phyloP scores from a whole-genome alignment of 2,329 filamentous ascomycete genomes.

The Paraphoma sp. region DNA sequence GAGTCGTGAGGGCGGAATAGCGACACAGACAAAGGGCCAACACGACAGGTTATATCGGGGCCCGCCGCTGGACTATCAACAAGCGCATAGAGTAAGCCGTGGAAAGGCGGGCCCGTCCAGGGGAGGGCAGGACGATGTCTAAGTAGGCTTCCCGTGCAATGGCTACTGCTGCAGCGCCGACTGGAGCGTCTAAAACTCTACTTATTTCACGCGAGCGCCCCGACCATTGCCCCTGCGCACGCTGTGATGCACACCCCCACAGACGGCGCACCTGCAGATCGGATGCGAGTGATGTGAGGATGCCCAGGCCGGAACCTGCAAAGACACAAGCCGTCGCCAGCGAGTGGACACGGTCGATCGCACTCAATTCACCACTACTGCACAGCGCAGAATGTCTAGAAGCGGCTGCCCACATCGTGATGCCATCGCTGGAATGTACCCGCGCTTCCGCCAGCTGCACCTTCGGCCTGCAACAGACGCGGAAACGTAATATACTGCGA shows the following conservation, averaged over 20 bases:
- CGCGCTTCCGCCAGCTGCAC: background rate
- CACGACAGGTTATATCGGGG: background rate
- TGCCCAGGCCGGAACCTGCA: slow-evolving; percentile 1
- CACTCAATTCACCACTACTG: slow-evolving; percentile 13
- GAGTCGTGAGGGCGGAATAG: slow-evolving; percentile 9
- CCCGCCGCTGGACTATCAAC: background rate
- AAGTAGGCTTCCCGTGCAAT: slow-evolving; percentile 16
- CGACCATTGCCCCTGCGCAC: slow-evolving; percentile 17
- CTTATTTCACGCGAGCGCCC: slow-evolving; percentile 11
- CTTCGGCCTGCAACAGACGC: background rate
- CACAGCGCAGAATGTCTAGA: background rate
- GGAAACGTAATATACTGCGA: background rate
- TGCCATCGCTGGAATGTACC: background rate
- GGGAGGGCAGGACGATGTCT: slow-evolving; percentile 16
- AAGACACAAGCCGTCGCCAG: background rate
- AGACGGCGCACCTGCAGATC: slow-evolving; percentile 29
- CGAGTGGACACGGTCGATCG: slow-evolving; percentile 17
- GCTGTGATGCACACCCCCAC: slow-evolving; percentile 20
- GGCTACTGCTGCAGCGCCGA: slow-evolving; percentile 12
- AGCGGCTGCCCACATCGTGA: background rate
- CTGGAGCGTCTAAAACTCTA: slow-evolving; percentile 12
- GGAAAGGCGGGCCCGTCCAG: slow-evolving; percentile 20
- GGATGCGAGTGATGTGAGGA: slow-evolving; percentile 17
- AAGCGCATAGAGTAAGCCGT: slow-evolving; percentile 6
- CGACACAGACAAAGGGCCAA: background rate